Base-by-base conservation (phyloP, 768 basidiomycete species). In the Trametes maxima region DNA sequence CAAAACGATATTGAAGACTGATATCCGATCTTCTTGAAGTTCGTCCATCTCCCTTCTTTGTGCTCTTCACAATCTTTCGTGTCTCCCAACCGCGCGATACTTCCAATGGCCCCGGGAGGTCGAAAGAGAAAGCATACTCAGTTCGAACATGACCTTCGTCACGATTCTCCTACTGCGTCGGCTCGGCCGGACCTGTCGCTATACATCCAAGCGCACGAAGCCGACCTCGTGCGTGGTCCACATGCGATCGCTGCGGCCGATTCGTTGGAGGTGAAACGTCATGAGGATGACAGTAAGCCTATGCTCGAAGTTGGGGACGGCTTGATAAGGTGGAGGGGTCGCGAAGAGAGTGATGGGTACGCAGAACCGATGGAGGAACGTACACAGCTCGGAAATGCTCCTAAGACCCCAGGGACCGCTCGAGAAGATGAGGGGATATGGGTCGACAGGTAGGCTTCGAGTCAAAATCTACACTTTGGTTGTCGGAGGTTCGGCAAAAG, bases 401-500 rank as follows among this genome's bases (percentile, higher is more conserved):
- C 64, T 24, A 19, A 61, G 24, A 13, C 10, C 1, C 1, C 16
- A 8, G 43, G 17, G 39, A 16, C 4, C 1, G 65, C 67, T 24
- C 51, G 68, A n/a, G 59, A 59, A 1, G 67, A 60, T 8, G 70
- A 75, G 36, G 75, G 70, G 21, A 67, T 90, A 3, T 94, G 89
- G 90, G 83, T 91, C 56, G 92, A 95, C 78, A 87, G 92, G 92
- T 94, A 85, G 71, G 89, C 55, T 36, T 59, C 66, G 64, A 63
- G 60, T 65, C 49, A 22, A 46, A 62, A n/a, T n/a, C 28, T 28
- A 19, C 17, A 43, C 22, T 25, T 50, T 17, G 53, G 28, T 11
- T 57, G 24, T 19, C 47, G 16, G 21, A 5, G n/a, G 3, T 40
- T 19, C 17, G 13, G 22, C n/a, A 1, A 7, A 21, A 21, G 44